Evolutionary conservation across 495 filamentous ascomycete species (phyloP).

Genomic region (Parmelia sp.): DNA sequence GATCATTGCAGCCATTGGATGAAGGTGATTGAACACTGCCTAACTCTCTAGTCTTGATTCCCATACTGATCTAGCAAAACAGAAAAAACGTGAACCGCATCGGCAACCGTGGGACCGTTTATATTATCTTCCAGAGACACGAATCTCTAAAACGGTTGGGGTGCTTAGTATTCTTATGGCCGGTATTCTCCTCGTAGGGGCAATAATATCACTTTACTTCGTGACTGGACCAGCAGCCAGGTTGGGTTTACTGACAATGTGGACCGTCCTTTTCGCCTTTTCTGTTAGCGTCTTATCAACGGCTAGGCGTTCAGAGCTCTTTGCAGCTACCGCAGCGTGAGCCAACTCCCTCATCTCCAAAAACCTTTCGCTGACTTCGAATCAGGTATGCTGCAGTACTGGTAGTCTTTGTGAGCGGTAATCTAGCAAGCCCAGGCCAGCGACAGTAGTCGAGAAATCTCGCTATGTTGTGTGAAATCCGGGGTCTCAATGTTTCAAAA

Average conservation of each 20-base stretch:
- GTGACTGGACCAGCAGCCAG: background rate
- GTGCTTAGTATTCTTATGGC: constrained; percentile 9
- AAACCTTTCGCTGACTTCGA: background rate
- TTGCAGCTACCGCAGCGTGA: constrained; percentile 15
- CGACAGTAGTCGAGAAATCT: background rate
- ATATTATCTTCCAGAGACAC: constrained; percentile 13
- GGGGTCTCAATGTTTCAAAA: background rate
- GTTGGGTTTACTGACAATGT: constrained; percentile 12
- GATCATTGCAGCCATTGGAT: constrained; percentile 17
- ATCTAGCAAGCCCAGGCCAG: constrained; percentile 12
- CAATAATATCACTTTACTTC: constrained; percentile 14
- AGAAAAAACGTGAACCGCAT: constrained; percentile 5
- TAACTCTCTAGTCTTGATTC: background rate
- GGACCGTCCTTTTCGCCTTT: constrained; percentile 15
- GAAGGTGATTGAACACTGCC: background rate
- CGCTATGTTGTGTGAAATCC: background rate
- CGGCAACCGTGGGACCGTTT: constrained; percentile 7
- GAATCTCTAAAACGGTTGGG: constrained; percentile 7
- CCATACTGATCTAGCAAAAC: background rate
- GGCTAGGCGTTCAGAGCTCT: constrained; percentile 13
- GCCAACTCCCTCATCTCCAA: background rate
- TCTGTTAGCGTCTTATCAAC: constrained; percentile 13
- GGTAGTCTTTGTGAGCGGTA: constrained; percentile 16
- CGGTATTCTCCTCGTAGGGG: constrained; percentile 10
- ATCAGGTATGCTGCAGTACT: constrained; percentile 13